Base-by-base conservation (phyloP, 163 green algal species). In the Trebouxiophyceae sp. region DNA sequence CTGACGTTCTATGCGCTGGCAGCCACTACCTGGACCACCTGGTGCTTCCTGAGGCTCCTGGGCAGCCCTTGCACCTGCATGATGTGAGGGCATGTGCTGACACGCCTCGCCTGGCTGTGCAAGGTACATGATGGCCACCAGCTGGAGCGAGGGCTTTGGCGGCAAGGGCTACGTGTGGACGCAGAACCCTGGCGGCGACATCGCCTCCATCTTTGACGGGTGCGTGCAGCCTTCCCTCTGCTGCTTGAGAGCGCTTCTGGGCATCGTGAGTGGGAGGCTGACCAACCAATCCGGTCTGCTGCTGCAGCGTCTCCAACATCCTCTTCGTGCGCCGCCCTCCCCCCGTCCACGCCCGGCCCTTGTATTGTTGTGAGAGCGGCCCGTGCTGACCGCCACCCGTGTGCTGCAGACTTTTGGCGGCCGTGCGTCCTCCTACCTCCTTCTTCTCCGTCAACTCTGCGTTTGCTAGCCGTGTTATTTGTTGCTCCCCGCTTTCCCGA, bases 221-320 rank as follows among this genome's bases (percentile, higher is more conserved):
- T 50, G 39, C n/a, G n/a, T n/a, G n/a, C n/a, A 50, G 16, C 39
- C 39, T 50, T 50, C 12, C 39, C 39, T 50, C 39, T 16, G 5
- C 28, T 4, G 26, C 3, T 26, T 65, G 31, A 12, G 56, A 29
- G 57, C 24, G 31, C 60, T 71, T 26, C 59, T 71, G 8, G 57
- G 47, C 24, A 45, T 57, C 16, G 39, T 50, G 39, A 50, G 39
- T 50, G 8, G 8, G 16, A 50, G 39, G 39, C 39, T 50, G 39
- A 24, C 55, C 33, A 0, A 47, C 32, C 45, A 71, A 66, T 45
- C 63, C 62, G 45, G 56, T 71, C 30, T 71, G 63, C 46, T 57
- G 47, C 23, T 27, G 47, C 47, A 30, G 47, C 16, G 19, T 57
- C 47, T 27, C 16, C 19, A 57, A 57, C 23, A 57, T 57, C 5